These are phyloP conservation scores for Fusarium sp. DNA, from an alignment of 2,329 filamentous ascomycete species.

Conservation along the genomic window DNA sequence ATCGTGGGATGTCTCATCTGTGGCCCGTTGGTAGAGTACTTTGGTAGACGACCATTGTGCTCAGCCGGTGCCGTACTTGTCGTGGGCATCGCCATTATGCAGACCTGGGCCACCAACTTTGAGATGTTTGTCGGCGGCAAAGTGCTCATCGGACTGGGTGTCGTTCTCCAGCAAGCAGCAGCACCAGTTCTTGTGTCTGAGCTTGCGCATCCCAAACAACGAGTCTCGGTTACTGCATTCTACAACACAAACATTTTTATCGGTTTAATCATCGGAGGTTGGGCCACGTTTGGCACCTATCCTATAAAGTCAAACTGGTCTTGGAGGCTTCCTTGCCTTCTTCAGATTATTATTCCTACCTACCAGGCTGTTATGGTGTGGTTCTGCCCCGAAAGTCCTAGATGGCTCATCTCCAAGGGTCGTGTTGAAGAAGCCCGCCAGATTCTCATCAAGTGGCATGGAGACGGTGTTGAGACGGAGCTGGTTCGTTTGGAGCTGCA, in stretches of 20 bases:
- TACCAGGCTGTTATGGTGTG: constrained; percentile 15
- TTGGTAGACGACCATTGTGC: constrained; percentile 45
- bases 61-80: constrained; percentile 1
- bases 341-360: constrained; percentile 26
- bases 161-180: constrained; percentile 41
- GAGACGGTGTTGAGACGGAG: constrained; percentile 48
- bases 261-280: constrained; percentile 31
- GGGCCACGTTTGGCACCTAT: constrained; percentile 40
- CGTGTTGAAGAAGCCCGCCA: constrained; percentile 47
- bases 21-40: constrained; percentile 46
- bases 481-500: constrained; percentile 36
- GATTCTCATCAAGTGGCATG: constrained; percentile 54
- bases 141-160: constrained; percentile 44
- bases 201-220: constrained; percentile 45
- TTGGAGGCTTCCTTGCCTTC: constrained; percentile 37
- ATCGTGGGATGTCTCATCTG: constrained; percentile 45
- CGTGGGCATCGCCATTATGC: constrained; percentile 35
- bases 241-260: constrained; percentile 37
- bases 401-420: constrained; percentile 48
- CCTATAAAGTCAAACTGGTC: constrained; percentile 23
- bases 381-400: constrained; percentile 22
- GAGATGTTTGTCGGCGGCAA: constrained; percentile 44
- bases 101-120: constrained; percentile 35
- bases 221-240: constrained; percentile 37
- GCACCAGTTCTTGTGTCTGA: constrained; percentile 47